Base-by-base conservation (phyloP, 1,139 yeast species). In the Keqinozyma sinolaborantium region DNA sequence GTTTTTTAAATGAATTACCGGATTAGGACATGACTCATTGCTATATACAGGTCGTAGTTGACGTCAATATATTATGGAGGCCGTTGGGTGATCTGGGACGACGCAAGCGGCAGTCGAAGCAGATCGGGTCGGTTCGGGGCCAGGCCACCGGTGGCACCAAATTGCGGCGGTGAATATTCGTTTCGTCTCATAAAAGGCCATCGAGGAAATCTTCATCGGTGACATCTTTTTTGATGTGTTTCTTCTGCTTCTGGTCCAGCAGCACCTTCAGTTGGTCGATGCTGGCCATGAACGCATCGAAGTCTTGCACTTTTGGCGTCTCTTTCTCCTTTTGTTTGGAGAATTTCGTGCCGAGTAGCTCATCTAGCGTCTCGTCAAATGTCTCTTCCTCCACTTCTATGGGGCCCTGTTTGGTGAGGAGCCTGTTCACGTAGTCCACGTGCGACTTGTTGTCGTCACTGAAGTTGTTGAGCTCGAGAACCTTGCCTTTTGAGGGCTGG, bases 381-480 rank as follows among this genome's bases (percentile, higher is more conserved):
- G 30, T 28, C 19, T 28, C 24, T 16, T 23, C 26, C 4, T 25
- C 25, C 4, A 29, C 21, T 10, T 18, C 9, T n/a, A n/a, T 25
- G 1, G 34, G 29, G 12, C 30, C 45, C 11, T 30, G 31, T 13
- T 28, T 33, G 7, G 36, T 34, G 12, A 65, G 35, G 26, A 48
- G 52, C 14, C 43, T 39, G 37, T 65, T 62, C 35, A 66, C 48
- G 14, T 42, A 44, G 2, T 49, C 48, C 30, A 60, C 35, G 32
- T 57, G 68, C 4, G 24, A 31, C 6, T 39, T 40, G 31, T 61
- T 65, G 10, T 43, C 35, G 10, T 36, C 39, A 31, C 56, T 51
- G 23, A 54, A 48, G 38, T 64, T 69, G 39, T 68, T 60, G 35
- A 69, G 52, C 25, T 68, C 73, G n/a, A 67, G 33, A 1, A 66